Percentiles rank a stretch among this genome's conserved stretches.
Evolutionary conservation across 1,139 yeast genomes (phyloP).

Genomic region (Candida albicans): DNA sequence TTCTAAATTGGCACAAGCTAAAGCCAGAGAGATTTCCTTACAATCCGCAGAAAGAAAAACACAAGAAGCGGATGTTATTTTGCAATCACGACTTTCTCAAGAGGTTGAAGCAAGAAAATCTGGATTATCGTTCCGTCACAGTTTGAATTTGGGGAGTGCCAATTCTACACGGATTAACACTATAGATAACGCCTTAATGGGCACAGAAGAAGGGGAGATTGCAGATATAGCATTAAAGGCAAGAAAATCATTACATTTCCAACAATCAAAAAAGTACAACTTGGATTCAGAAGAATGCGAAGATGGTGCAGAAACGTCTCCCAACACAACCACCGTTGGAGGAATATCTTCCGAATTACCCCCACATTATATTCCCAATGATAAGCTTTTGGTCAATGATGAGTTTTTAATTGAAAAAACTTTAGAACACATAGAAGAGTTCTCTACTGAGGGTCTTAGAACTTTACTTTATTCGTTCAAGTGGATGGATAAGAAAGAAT

Average conservation of each 20-base stretch:
- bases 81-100: constrained; percentile 46
- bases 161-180: constrained; percentile 38
- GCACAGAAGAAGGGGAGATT: constrained; percentile 55
- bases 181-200: constrained; percentile 57
- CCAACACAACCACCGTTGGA: background rate
- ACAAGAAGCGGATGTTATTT: constrained; percentile 78
- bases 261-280: constrained; percentile 59
- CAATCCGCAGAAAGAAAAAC: constrained; percentile 65
- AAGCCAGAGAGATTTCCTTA: constrained; percentile 62
- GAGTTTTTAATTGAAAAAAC: constrained; percentile 81
- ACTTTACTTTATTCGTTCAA: constrained; percentile 81
- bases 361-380: constrained; percentile 51
- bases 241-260: constrained; percentile 61
- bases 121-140: constrained; percentile 32
- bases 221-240: constrained; percentile 60
- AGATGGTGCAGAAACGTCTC: background rate
- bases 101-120: constrained; percentile 33
- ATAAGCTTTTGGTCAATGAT: constrained; percentile 66
- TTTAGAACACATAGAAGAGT: constrained; percentile 85
- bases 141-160: constrained; percentile 25
- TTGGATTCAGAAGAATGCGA: constrained; percentile 21
- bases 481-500: constrained; percentile 63
- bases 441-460: constrained; percentile 91
- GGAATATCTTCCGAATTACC: background rate
- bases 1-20: constrained; percentile 56